A percentile compares a stretch with the other conserved stretches of the same genome.
These are phyloP conservation scores for Candida saitoana DNA, from an alignment of 805 yeast species.

Conservation along the genomic window DNA sequence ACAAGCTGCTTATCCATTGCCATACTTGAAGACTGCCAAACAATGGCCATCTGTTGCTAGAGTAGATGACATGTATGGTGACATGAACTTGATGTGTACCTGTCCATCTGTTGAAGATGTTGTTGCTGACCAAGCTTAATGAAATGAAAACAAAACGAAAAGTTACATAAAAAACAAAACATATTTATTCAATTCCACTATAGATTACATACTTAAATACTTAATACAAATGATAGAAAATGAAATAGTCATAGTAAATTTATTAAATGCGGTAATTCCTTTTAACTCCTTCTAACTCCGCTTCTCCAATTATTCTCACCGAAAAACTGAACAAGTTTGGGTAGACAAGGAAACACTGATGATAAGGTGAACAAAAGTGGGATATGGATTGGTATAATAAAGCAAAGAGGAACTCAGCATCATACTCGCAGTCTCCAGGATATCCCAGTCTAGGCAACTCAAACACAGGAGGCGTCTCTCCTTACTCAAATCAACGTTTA, in stretches of 20 bases:
- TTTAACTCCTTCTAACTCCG: no score
- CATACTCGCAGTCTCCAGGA: conserved; percentile 8
- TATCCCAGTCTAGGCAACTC: conserved; percentile 6
- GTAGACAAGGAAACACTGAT: neutral
- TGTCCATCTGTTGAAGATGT: conserved; percentile 84
- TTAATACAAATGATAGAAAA: neutral
- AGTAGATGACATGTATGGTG: conserved; percentile 93
- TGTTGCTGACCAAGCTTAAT: conserved; percentile 31
- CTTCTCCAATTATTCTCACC: no score
- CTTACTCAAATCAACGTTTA: conserved; percentile 1
- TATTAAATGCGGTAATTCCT: no score
- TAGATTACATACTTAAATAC: neutral
- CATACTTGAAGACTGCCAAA: conserved; percentile 67
- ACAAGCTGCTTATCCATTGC: conserved; percentile 88
- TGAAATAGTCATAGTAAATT: neutral
- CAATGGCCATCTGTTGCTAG: conserved; percentile 96
- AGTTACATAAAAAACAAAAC: neutral
- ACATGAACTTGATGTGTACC: conserved; percentile 85
- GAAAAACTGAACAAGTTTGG: no score
- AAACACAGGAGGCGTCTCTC: neutral
- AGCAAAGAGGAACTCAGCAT: conserved; percentile 9
- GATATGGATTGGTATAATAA: conserved; percentile 12
- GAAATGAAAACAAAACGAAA: neutral
- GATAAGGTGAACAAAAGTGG: neutral
- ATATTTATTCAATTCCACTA: neutral